Evolutionary conservation across 192 early-diverging fungal genomes (phyloP), one percentile per base, ranked within the genome.

Genomic region (Phlyctochytrium arcticum): DNA sequence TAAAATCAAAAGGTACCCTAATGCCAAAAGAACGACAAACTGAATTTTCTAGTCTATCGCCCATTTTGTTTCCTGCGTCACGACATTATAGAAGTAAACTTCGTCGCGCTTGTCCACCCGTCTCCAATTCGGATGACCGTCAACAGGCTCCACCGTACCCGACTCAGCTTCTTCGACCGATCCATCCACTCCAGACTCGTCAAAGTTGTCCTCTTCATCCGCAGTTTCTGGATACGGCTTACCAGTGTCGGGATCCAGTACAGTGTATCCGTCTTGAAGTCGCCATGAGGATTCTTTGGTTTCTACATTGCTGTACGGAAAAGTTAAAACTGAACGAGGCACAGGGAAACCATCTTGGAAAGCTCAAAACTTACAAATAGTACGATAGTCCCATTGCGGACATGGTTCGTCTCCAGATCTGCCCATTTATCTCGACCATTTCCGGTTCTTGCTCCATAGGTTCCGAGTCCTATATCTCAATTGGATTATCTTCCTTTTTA

Each of bases 211-310:
- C 33, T 29, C 30, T 24, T 26, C 29, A 10, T 7, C 6, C 59
- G 29, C 62, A 31, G 56, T 30, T 27, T 48, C 55, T 6, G 27
- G n/a, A 50, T 36, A 36, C 23, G 62, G 33, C 53, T 70, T 69
- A 15, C 67, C 67, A 23, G 68, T 75, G 7, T 64, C 59, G 4
- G 57, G 68, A 36, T 68, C 65, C n/a, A 81, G 67, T 4, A 73
- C 29, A 15, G 53, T 66, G 61, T 66, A 70, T 12, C 27, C 61
- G 3, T 78, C 54, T 8, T 78, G 81, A 8, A 80, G 59, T n/a
- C 69, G 71, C 81, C 81, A 83, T 6, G 71, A 73, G 6, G 76
- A 57, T 19, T 76, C 73, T 36, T 69, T 75, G 7, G 75, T 78
- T 23, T 65, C 57, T 3, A 69, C 23, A 53, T 55, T 62, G 62